A percentile compares a stretch with the other conserved stretches of the same genome.
Evolutionary conservation across 768 basidiomycete species (phyloP).

Genomic region (Mycena capillaripes): DNA sequence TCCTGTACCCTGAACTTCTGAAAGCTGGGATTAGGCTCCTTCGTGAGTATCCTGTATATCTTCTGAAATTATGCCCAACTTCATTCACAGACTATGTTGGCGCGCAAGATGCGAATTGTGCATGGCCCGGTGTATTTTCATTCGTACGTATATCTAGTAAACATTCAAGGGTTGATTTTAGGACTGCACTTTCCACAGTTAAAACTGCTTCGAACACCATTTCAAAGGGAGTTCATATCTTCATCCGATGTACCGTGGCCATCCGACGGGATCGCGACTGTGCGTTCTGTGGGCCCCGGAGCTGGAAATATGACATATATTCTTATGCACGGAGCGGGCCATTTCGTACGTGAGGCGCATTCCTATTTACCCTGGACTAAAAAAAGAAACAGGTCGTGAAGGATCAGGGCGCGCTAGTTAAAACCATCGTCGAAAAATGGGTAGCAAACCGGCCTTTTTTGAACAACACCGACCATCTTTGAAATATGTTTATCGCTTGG

Average conservation of each 20-base stretch:
- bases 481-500: too few relatives aligned
- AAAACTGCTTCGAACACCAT: neutral
- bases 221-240: neutral
- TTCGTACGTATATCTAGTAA: constrained; percentile 32
- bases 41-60: constrained; percentile 37
- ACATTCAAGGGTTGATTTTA: neutral
- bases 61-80: neutral
- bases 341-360: constrained; percentile 42
- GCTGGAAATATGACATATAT: constrained; percentile 50
- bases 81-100: constrained; percentile 43
- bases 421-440: neutral
- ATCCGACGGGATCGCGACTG: constrained; percentile 8
- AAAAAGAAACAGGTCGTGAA: neutral
- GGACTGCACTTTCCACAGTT: neutral
- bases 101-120: constrained; percentile 43
- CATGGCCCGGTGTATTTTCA: constrained; percentile 45
- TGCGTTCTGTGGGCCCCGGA: constrained; percentile 45
- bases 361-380: neutral
- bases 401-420: neutral
- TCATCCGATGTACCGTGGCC: neutral
- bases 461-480: too few relatives aligned
- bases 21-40: constrained; percentile 45
- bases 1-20: constrained; percentile 43
- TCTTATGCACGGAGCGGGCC: constrained; percentile 47
- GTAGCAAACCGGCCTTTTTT: neutral